Base-by-base conservation (phyloP, 2,329 filamentous ascomycete species). In the Tolypocladium endophyticum region DNA sequence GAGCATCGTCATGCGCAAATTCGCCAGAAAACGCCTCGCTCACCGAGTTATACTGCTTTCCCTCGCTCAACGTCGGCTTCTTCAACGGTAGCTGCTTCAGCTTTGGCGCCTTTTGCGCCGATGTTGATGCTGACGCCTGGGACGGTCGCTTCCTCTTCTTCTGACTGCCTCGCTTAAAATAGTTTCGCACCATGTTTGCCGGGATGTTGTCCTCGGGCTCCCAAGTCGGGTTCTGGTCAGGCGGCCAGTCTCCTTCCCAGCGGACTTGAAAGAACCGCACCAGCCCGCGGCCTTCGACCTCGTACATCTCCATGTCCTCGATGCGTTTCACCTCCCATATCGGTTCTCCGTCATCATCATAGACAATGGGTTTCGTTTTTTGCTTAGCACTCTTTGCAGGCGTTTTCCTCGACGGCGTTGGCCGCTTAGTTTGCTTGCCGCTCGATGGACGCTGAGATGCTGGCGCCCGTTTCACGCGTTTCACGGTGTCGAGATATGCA, bases 171-270 rank as follows among this genome's bases (percentile, higher is more conserved):
- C 64, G 64, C 56, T 73, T 74, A 11, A 70, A 60, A 60, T 78
- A 85, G 2, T 69, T 70, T 8, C 68, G 70, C 1, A 83, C 70
- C 45, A 83, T 65, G 0, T 60, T 60, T 0, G 66, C 59, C 0
- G 78, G 69, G 2, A 85, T 75, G 58, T 84, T 82, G 4, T 75
- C 74, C 62, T 79, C 76, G 0, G 81, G 82, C 64, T 85, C 82
- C 82, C 82, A 85, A 0, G 81, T 80, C 0, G 81, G 80, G 59
- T 85, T 84, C 65, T 84, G 76, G 11, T 77, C 78, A 0, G 74
- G 69, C 0, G 82, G 80, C 82, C 82, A 85, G 60, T 82, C 69
- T 9, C 82, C 82, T 53, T 76, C 77, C 82, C 82, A 85, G 8
- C 78, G 76, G 1, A 85, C 81, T 36, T 77, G 72, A 67, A 81